A percentile compares a stretch with the other conserved stretches of the same genome.
phyloP scores from a whole-genome alignment of 176 grass and related monocot genomes.

The Elymus sibiricus region DNA sequence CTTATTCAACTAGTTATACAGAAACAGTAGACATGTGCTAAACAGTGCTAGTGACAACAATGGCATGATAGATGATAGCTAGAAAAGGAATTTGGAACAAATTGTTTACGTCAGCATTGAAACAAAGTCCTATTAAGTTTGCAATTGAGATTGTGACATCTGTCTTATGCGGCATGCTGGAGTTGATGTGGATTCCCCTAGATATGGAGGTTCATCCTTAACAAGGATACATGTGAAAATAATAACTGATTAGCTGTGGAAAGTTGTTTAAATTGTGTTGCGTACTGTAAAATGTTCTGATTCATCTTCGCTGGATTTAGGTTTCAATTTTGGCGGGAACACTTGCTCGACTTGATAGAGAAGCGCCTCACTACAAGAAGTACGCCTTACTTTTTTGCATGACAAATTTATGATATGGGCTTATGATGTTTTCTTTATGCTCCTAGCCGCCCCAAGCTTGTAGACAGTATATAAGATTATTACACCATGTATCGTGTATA shows the following conservation, averaged over 20 bases:
- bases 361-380: constrained; percentile 99
- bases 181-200: background rate
- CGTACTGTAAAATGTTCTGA: constrained; percentile 11
- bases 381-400: constrained; percentile 36
- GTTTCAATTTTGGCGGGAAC: constrained; percentile 99
- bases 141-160: background rate
- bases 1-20: background rate
- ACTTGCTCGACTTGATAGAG: constrained; percentile 97
- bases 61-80: constrained; percentile 1
- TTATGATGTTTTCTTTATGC: background rate
- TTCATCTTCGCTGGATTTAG: constrained; percentile 43
- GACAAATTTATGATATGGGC: background rate
- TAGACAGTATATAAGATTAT: background rate
- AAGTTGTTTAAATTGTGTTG: background rate
- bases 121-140: constrained; percentile 4
- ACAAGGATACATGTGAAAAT: background rate
- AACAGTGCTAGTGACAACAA: background rate
- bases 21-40: background rate
- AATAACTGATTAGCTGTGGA: background rate
- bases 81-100: background rate
- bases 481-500: constrained; percentile 5
- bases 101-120: background rate
- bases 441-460: background rate
- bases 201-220: background rate
- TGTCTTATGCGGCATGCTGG: background rate